phyloP scores from a whole-genome alignment of 2,329 filamentous ascomycete species.

The Nannizzia gypsea region DNA sequence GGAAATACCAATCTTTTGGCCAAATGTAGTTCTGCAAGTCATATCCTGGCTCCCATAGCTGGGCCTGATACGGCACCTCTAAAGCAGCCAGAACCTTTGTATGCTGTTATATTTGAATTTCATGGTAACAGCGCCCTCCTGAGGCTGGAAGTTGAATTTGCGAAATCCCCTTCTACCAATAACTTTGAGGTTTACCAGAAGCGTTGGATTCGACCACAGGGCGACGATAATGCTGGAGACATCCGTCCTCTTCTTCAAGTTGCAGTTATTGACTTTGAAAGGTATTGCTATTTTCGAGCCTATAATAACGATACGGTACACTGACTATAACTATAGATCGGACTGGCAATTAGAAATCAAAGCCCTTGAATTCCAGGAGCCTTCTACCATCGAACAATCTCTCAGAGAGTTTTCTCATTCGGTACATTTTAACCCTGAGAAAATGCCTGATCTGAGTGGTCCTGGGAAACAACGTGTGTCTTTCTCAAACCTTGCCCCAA shows the following conservation, averaged over 20 bases:
- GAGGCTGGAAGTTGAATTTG: slow-evolving; percentile 30
- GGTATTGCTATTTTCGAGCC: slow-evolving; percentile 15
- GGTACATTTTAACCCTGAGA: slow-evolving; percentile 18
- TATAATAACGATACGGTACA: neutral
- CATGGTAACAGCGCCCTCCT: slow-evolving; percentile 21
- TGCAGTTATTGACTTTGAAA: slow-evolving; percentile 27
- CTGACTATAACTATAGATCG: slow-evolving; percentile 18
- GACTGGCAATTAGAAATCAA: slow-evolving; percentile 34
- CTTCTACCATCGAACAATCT: slow-evolving; percentile 18
- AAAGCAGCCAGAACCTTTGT: slow-evolving; percentile 21
- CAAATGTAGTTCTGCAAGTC: slow-evolving; percentile 20
- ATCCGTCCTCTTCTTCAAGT: slow-evolving; percentile 25
- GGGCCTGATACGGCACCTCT: slow-evolving; percentile 15
- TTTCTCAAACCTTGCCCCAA: slow-evolving; percentile 19
- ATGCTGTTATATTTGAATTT: slow-evolving; percentile 34
- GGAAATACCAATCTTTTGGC: slow-evolving; percentile 20
- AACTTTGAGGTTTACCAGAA: slow-evolving; percentile 26
- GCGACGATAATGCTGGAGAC: slow-evolving; percentile 15
- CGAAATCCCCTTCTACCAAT: slow-evolving; percentile 18
- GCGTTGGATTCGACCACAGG: slow-evolving; percentile 26
- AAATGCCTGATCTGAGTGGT: slow-evolving; percentile 17
- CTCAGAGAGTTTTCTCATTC: slow-evolving; percentile 23
- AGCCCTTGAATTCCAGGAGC: slow-evolving; percentile 27
- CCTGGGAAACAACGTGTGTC: slow-evolving; percentile 21
- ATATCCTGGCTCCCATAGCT: slow-evolving; percentile 22